Evolutionary conservation across 2,329 filamentous ascomycete genomes (phyloP).

Genomic region (Balansia obtecta): DNA sequence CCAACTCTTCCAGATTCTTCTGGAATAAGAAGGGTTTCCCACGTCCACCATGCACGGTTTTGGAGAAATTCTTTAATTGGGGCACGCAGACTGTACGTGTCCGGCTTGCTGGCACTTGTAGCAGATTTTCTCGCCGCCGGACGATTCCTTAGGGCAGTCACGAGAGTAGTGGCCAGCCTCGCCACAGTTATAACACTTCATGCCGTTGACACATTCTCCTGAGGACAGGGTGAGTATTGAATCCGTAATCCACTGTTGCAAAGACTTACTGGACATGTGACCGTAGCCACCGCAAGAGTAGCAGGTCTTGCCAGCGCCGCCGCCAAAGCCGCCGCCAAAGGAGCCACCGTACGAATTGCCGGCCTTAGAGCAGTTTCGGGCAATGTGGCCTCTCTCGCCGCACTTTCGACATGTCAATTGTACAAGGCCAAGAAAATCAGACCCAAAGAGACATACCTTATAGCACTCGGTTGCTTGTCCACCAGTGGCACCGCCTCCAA

Average conservation of each 20-base stretch:
- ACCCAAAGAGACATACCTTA: slow-evolving; percentile 41
- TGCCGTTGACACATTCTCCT: slow-evolving; percentile 92
- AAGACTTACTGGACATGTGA: slow-evolving; percentile 72
- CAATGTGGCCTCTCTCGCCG: slow-evolving; percentile 91
- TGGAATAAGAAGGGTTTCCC: slow-evolving; percentile 12
- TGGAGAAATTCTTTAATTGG: slow-evolving; percentile 40
- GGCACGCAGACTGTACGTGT: slow-evolving; percentile 90
- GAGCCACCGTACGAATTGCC: slow-evolving; percentile 33
- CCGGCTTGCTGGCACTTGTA: slow-evolving; percentile 84
- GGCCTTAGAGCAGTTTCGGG: slow-evolving; percentile 70
- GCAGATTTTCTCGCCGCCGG: slow-evolving; percentile 85
- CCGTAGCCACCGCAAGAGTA: slow-evolving; percentile 96
- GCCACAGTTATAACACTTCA: slow-evolving; percentile 99
- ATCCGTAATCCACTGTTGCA: no score
- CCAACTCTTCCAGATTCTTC: slow-evolving; percentile 17
- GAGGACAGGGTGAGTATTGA: slow-evolving; percentile 11
- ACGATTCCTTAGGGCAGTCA: slow-evolving; percentile 88
- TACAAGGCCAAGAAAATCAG: no score
- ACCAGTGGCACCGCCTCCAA: slow-evolving; percentile 35
- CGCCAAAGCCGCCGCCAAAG: slow-evolving; percentile 27
- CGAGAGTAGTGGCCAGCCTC: slow-evolving; percentile 91
- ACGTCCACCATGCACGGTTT: slow-evolving; percentile 9
- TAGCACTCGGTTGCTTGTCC: slow-evolving; percentile 65
- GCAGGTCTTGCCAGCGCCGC: slow-evolving; percentile 67
- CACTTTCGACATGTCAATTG: slow-evolving; percentile 39